phyloP scores from a whole-genome alignment of 192 early-diverging fungal genomes.

The Gaertneriomyces semiglobifer region DNA sequence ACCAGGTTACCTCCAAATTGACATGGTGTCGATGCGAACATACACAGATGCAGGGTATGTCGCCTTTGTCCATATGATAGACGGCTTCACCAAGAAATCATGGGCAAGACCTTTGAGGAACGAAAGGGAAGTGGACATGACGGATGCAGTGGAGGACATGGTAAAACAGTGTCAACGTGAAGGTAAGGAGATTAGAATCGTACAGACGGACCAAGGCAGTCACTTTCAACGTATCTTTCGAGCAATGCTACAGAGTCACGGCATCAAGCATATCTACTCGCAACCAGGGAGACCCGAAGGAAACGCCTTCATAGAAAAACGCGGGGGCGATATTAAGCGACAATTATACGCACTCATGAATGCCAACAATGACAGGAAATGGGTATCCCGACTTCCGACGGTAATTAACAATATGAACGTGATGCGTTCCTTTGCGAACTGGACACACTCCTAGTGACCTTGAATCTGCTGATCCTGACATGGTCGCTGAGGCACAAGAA shows the following conservation, averaged over 20 bases:
- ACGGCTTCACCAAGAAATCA: background rate
- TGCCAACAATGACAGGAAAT: background rate
- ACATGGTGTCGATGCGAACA: slow-evolving; percentile 3
- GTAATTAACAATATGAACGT: too few relatives aligned
- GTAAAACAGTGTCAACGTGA: too few relatives aligned
- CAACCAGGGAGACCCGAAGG: background rate
- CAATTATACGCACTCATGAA: background rate
- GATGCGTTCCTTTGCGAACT: background rate
- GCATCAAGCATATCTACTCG: background rate
- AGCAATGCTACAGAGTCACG: too few relatives aligned
- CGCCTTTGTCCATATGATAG: too few relatives aligned
- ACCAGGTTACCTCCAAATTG: slow-evolving; percentile 3
- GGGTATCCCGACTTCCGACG: too few relatives aligned
- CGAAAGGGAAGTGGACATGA: background rate
- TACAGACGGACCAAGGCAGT: too few relatives aligned
- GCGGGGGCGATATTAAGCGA: background rate
- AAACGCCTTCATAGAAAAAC: slow-evolving; percentile 3
- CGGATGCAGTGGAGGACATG: background rate
- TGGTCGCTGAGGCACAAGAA: too few relatives aligned
- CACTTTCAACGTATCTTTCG: too few relatives aligned
- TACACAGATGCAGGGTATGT: background rate
- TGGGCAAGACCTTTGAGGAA: background rate
- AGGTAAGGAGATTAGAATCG: too few relatives aligned
- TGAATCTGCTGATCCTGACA: background rate
- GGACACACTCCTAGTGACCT: background rate